phyloP scores from a whole-genome alignment of 352 stramenopile genomes.

The Phytophthora hybrid region DNA sequence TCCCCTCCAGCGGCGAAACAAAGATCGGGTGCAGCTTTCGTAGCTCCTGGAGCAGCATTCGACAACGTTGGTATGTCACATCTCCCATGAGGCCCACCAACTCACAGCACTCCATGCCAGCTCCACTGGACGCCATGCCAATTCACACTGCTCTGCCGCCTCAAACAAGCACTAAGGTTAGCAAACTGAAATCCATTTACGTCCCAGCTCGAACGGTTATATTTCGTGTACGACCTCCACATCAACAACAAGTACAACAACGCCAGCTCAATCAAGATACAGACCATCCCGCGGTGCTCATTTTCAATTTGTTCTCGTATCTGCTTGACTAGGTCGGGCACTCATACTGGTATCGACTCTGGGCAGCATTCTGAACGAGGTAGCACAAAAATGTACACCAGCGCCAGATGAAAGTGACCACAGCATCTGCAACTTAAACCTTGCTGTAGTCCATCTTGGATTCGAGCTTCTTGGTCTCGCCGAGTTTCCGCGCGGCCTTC shows the following conservation, averaged over 20 bases:
- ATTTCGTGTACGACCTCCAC: constrained; percentile 23
- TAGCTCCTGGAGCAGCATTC: constrained; percentile 67
- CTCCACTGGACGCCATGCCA: constrained; percentile 27
- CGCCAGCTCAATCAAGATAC: constrained; percentile 26
- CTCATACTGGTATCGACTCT: constrained; percentile 19
- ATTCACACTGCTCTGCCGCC: neutral
- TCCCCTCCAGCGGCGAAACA: constrained; percentile 55
- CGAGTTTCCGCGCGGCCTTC: constrained; percentile 99
- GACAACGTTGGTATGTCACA: constrained; percentile 68
- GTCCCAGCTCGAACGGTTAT: neutral
- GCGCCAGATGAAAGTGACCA: neutral
- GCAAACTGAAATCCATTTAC: constrained; percentile 9
- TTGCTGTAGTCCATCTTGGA: constrained; percentile 99
- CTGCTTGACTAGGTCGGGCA: constrained; percentile 14
- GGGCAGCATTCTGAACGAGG: constrained; percentile 7
- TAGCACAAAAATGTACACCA: constrained; percentile 18
- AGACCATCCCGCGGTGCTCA: constrained; percentile 30
- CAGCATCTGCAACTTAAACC: constrained; percentile 84
- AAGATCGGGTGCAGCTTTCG: constrained; percentile 59
- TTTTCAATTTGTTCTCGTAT: constrained; percentile 38
- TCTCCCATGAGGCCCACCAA: constrained; percentile 66
- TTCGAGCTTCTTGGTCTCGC: constrained; percentile 99
- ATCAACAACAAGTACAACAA: constrained; percentile 5
- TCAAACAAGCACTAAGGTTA: neutral
- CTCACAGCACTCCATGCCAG: constrained; percentile 53